Conservation (phyloP, 2,329 filamentous ascomycete genomes). For the Talaromyces sp. region DNA sequence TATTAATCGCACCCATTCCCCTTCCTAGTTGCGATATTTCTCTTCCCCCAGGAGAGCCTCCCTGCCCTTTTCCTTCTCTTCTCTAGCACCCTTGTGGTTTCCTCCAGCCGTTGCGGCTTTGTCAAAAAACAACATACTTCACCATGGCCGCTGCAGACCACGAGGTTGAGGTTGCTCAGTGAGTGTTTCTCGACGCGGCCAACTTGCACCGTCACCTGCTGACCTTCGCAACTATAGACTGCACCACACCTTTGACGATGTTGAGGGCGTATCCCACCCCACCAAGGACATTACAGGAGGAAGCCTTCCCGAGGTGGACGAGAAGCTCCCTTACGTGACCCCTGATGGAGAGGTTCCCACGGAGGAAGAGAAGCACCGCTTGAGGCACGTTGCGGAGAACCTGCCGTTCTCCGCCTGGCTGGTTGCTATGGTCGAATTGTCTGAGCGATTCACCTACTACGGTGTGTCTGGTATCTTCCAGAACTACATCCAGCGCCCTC, state of each 20-base stretch:
- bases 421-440: conserved; percentile 55
- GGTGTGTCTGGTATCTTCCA: conserved; percentile 42
- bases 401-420: conserved; percentile 55
- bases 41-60: not conserved
- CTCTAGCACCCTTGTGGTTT: not conserved
- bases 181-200: not conserved
- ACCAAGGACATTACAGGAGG: conserved; percentile 15
- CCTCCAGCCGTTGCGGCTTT: not conserved
- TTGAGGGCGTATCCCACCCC: conserved; percentile 10
- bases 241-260: conserved; percentile 16
- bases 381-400: conserved; percentile 55
- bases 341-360: conserved; percentile 53
- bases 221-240: not conserved
- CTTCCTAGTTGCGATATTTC: not conserved
- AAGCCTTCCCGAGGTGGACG: conserved; percentile 24
- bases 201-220: not conserved
- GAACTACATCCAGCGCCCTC: conserved; percentile 51
- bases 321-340: conserved; percentile 31
- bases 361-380: conserved; percentile 48
- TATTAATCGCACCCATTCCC: not conserved
- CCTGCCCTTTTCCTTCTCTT: not conserved
- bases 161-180: conserved; percentile 17
- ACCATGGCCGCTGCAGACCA: conserved; percentile 11
- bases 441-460: conserved; percentile 59
- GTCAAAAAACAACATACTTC: not conserved